Evolutionary conservation across 192 early-diverging fungal genomes (phyloP).

Genomic region (Ambispora gerdemannii): DNA sequence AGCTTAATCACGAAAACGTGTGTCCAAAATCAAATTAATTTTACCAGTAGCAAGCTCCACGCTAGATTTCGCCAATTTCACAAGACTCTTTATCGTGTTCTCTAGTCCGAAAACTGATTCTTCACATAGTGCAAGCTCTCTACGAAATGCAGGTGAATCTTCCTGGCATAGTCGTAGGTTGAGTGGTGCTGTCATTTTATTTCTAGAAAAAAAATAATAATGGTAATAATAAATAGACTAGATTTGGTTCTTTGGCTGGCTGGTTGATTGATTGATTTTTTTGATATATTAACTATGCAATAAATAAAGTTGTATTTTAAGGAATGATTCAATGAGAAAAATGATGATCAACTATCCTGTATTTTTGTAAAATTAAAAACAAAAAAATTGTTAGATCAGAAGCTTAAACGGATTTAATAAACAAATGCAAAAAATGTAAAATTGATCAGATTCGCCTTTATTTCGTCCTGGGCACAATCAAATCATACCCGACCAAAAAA

Average conservation of each 20-base stretch:
- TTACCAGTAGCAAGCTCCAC: constrained; percentile 54
- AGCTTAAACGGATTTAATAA: too few relatives aligned
- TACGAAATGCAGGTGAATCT: constrained; percentile 56
- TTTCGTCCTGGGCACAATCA: neutral
- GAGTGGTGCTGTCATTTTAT: constrained; percentile 26
- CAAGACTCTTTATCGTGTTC: constrained; percentile 47
- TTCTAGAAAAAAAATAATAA: too few relatives aligned
- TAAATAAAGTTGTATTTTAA: too few relatives aligned
- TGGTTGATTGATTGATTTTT: too few relatives aligned
- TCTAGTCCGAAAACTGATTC: constrained; percentile 53
- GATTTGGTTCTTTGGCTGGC: too few relatives aligned
- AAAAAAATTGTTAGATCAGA: too few relatives aligned
- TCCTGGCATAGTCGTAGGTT: constrained; percentile 45
- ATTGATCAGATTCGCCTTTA: constrained; percentile 14
- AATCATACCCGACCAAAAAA: neutral
- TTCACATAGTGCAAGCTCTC: constrained; percentile 49
- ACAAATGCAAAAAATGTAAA: too few relatives aligned
- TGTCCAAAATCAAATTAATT: neutral
- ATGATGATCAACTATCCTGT: too few relatives aligned
- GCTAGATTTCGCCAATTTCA: constrained; percentile 51
- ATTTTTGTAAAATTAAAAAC: too few relatives aligned
- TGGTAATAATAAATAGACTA: too few relatives aligned
- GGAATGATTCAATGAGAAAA: too few relatives aligned
- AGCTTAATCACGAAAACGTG: neutral
- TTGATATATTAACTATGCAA: too few relatives aligned